These are phyloP conservation scores for Sphagnum magellanicum DNA, from an alignment of 228 moss, liverwort and hornwort genomes.

Conservation along the genomic window DNA sequence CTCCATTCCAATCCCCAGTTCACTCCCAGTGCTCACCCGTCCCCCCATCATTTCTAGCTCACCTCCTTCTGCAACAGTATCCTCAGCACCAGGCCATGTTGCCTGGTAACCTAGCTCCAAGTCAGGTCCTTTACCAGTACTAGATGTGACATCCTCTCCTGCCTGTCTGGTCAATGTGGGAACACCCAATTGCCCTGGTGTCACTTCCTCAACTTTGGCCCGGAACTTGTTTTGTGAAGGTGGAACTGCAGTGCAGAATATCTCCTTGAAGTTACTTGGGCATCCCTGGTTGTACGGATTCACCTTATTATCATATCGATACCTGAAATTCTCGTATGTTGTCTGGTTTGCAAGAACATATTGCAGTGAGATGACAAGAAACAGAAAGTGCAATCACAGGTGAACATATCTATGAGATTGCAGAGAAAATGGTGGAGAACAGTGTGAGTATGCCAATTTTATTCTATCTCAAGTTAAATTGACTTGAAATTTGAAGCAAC, in stretches of 20 bases:
- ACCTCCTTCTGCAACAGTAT: slow-evolving; percentile 39
- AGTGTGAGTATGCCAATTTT: no score
- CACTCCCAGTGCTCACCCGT: slow-evolving; percentile 88
- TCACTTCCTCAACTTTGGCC: slow-evolving; percentile 44
- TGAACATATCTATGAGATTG: no score
- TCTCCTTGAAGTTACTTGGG: slow-evolving; percentile 69
- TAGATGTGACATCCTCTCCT: slow-evolving; percentile 25
- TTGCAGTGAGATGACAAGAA: no score
- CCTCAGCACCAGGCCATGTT: slow-evolving; percentile 45
- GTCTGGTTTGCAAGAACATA: slow-evolving; percentile 29
- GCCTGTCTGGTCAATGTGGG: slow-evolving; percentile 23
- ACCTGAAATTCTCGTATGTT: slow-evolving; percentile 94
- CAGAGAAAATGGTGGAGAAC: no score
- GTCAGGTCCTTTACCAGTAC: slow-evolving; percentile 9
- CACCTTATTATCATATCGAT: slow-evolving; percentile 92
- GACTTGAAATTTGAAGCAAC: no score
- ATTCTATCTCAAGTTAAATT: no score
- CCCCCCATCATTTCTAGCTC: slow-evolving; percentile 88
- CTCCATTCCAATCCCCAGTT: slow-evolving; percentile 63
- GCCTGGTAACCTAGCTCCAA: slow-evolving; percentile 49
- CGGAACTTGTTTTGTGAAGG: slow-evolving; percentile 82
- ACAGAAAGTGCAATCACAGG: no score
- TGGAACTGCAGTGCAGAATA: slow-evolving; percentile 65
- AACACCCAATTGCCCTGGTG: slow-evolving; percentile 34
- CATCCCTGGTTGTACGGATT: slow-evolving; percentile 86